phyloP scores from a whole-genome alignment of 176 grass and related monocot genomes.

The Pharus latifolius region DNA sequence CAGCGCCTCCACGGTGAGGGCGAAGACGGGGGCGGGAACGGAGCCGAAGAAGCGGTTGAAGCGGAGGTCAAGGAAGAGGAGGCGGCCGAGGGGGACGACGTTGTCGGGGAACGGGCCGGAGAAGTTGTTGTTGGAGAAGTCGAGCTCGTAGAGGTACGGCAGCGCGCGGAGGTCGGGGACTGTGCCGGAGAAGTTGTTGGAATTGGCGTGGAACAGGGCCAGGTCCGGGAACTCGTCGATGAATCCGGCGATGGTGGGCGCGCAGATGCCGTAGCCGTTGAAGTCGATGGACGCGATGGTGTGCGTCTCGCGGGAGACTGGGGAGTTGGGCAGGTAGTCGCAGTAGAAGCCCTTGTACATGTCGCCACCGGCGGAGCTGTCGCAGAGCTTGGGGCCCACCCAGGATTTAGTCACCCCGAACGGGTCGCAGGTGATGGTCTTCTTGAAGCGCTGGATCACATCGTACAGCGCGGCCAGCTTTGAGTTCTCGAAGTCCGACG shows the following conservation, averaged over 20 bases:
- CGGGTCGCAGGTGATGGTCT: conserved; percentile 52
- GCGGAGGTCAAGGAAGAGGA: conserved; percentile 78
- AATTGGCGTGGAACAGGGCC: conserved; percentile 82
- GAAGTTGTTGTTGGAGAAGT: conserved; percentile 75
- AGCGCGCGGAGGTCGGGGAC: conserved; percentile 42
- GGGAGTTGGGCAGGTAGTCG: conserved; percentile 24
- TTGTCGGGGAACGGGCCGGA: conserved; percentile 30
- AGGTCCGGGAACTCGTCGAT: conserved; percentile 62
- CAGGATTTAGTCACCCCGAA: conserved; percentile 25
- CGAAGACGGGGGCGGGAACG: conserved; percentile 44
- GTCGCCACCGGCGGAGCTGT: background rate
- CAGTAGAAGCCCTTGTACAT: conserved; percentile 72
- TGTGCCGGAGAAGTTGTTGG: conserved; percentile 47
- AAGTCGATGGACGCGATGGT: conserved; percentile 82
- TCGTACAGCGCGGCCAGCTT: conserved; percentile 29
- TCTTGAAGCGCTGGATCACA: conserved; percentile 72
- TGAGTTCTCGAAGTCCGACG: conserved; percentile 23
- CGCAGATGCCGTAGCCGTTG: conserved; percentile 44
- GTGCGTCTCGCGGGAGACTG: background rate
- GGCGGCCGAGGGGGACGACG: conserved; percentile 27
- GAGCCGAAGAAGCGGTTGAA: conserved; percentile 40
- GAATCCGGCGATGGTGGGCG: conserved; percentile 49
- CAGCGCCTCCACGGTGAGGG: conserved; percentile 33
- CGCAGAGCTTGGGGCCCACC: conserved; percentile 32
- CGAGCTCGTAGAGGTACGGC: conserved; percentile 64